A percentile compares a stretch with the other conserved stretches of the same genome.
Conservation (phyloP, 805 yeast genomes). For the Zygosaccharomyces siamensis region DNA sequence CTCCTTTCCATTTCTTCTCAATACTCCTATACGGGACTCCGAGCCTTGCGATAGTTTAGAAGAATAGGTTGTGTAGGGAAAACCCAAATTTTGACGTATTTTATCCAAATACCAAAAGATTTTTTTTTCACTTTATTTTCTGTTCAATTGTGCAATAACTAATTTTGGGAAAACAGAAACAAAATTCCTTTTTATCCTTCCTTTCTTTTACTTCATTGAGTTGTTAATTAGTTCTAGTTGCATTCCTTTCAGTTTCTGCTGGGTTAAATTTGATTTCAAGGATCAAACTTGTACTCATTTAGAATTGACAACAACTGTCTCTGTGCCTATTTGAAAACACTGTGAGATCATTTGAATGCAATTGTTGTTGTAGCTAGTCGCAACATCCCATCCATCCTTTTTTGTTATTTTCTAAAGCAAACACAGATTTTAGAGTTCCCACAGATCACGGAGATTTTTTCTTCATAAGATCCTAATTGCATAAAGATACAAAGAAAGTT, state of each 20-base stretch:
- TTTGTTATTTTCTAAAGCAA: constrained; percentile 1
- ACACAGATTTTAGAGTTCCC: constrained; percentile 1
- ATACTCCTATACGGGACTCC: not conserved
- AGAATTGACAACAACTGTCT: not conserved
- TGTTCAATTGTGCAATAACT: constrained; percentile 7
- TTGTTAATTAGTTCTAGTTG: not conserved
- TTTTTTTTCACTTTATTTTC: not conserved
- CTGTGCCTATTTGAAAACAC: not conserved
- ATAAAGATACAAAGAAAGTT: constrained; percentile 1
- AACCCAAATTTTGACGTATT: not conserved
- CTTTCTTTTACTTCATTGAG: constrained; percentile 2
- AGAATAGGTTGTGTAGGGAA: not conserved
- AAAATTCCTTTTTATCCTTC: constrained; percentile 6
- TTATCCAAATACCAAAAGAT: not conserved
- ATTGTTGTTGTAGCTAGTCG: constrained; percentile 2
- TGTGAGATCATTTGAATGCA: constrained; percentile 2
- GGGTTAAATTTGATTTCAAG: not conserved
- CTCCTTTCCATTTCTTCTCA: constrained; percentile 1
- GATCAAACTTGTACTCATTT: not conserved
- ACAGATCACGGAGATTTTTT: not conserved
- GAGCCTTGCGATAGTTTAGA: constrained; percentile 2
- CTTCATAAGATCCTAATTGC: not conserved
- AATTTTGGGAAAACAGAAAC: constrained; percentile 22
- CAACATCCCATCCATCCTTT: not conserved
- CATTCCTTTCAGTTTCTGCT: not conserved